Conservation (phyloP, 805 yeast genomes). For the Metschnikowia orientalis region DNA sequence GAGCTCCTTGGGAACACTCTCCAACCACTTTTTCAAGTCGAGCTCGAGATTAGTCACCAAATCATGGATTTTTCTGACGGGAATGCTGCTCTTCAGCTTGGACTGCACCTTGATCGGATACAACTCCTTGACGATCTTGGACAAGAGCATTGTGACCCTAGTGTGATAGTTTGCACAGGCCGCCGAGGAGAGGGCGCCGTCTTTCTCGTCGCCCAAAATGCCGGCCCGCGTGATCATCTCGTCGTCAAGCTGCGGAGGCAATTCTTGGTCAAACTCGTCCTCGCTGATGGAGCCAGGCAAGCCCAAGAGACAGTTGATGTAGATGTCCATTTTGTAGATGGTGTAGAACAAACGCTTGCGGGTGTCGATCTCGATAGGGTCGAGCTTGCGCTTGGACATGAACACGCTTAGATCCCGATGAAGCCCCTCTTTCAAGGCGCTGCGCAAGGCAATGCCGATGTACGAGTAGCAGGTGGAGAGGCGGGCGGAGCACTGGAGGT, state of each 20-base stretch:
- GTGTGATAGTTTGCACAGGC: conserved; percentile 88
- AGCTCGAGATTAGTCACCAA: conserved; percentile 60
- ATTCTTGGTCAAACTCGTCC: conserved; percentile 81
- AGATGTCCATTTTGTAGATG: conserved; percentile 84
- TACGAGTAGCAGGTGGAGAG: conserved; percentile 84
- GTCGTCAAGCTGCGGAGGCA: conserved; percentile 82
- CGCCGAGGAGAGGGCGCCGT: conserved; percentile 58
- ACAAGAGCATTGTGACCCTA: conserved; percentile 61
- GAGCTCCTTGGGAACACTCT: conserved; percentile 63
- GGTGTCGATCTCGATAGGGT: conserved; percentile 77
- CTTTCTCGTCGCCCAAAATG: conserved; percentile 44
- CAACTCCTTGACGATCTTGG: conserved; percentile 63
- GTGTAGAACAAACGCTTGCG: conserved; percentile 87
- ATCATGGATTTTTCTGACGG: conserved; percentile 32
- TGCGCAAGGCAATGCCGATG: conserved; percentile 80
- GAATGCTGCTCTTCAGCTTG: conserved; percentile 6
- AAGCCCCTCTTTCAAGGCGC: conserved; percentile 77
- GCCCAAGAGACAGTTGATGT: conserved; percentile 82
- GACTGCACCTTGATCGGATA: conserved; percentile 62
- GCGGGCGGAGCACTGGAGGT: conserved; percentile 83
- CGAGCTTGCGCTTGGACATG: conserved; percentile 49
- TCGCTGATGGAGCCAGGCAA: conserved; percentile 73
- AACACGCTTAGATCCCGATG: conserved; percentile 61
- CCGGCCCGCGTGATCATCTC: conserved; percentile 73
- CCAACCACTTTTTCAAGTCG: conserved; percentile 69